phyloP scores from a whole-genome alignment of 2,329 filamentous ascomycete genomes.

The Helminthosporium solani region DNA sequence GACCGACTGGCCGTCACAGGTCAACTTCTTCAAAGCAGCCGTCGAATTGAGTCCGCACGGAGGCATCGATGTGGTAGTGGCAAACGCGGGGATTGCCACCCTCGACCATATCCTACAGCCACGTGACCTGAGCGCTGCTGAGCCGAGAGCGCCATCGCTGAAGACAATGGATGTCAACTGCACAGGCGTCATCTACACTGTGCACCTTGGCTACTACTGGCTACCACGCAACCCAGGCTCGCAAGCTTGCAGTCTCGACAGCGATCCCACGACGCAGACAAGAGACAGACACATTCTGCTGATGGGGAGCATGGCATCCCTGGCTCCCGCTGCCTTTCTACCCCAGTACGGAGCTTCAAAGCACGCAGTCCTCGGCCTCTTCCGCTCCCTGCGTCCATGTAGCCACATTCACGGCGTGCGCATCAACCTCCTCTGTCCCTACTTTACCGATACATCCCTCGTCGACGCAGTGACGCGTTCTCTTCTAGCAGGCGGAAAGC shows the following conservation, averaged over 20 bases:
- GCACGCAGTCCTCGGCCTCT: conserved; percentile 66
- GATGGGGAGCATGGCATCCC: conserved; percentile 62
- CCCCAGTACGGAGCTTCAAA: conserved; percentile 63
- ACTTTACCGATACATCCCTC: conserved; percentile 66
- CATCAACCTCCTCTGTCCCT: conserved; percentile 66
- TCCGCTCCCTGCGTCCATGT: conserved; percentile 57
- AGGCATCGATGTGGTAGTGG: conserved; percentile 63
- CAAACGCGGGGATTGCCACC: conserved; percentile 64
- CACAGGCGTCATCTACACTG: conserved; percentile 64
- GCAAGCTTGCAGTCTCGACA: conserved; percentile 31
- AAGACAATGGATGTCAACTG: conserved; percentile 63
- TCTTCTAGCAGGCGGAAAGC: conserved; percentile 58
- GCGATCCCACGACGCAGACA: conserved; percentile 24
- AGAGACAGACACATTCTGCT: conserved; percentile 63
- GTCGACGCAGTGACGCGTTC: conserved; percentile 50
- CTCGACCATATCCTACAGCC: conserved; percentile 51
- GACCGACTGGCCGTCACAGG: conserved; percentile 64
- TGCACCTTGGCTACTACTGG: conserved; percentile 63
- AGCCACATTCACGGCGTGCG: conserved; percentile 55
- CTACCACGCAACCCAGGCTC: conserved; percentile 54
- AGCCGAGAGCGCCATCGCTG: conserved; percentile 53
- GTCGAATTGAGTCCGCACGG: conserved; percentile 55
- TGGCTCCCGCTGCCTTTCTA: conserved; percentile 44
- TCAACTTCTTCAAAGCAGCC: conserved; percentile 62
- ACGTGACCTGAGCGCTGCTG: conserved; percentile 45